A percentile compares a stretch with the other conserved stretches of the same genome.
Conservation (phyloP, 768 basidiomycete species). For the Astraeus odoratus region DNA sequence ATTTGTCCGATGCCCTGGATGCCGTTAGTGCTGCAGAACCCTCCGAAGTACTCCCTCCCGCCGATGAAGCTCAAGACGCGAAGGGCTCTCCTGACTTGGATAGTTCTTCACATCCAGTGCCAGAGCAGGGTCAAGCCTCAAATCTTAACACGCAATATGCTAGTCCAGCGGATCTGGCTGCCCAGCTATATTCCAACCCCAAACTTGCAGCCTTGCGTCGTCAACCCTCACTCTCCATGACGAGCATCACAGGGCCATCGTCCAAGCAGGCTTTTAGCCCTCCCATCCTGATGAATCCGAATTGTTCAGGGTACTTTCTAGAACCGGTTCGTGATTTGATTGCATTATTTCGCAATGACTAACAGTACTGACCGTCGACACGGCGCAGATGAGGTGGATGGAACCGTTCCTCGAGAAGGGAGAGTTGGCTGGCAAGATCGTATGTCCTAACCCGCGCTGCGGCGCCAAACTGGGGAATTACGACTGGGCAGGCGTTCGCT, state of each 20-base stretch:
- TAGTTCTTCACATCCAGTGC: neutral
- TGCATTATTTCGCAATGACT: neutral
- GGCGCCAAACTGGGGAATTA: constrained; percentile 89
- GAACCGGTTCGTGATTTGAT: constrained; percentile 67
- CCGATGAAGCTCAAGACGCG: neutral
- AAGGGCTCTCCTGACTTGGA: neutral
- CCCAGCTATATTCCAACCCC: constrained; percentile 39
- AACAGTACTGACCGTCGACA: neutral
- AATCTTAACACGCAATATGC: constrained; percentile 1
- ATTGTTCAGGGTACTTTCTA: constrained; percentile 95
- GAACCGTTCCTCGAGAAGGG: constrained; percentile 71
- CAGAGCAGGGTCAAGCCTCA: neutral
- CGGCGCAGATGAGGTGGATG: constrained; percentile 90
- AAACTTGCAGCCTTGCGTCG: constrained; percentile 43
- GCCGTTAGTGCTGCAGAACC: constrained; percentile 6
- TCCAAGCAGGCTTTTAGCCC: constrained; percentile 32
- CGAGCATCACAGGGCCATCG: constrained; percentile 12
- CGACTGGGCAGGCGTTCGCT: constrained; percentile 93
- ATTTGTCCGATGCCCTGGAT: constrained; percentile 25
- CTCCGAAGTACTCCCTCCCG: neutral
- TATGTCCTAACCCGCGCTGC: constrained; percentile 90
- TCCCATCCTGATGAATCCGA: constrained; percentile 68
- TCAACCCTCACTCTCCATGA: constrained; percentile 21
- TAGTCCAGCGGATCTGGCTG: constrained; percentile 33
- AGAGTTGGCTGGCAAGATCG: constrained; percentile 78